Percentiles rank a stretch among this genome's conserved stretches.
phyloP scores from a whole-genome alignment of 2,329 filamentous ascomycete species.

The Arthrobotrys pseudoclavata region DNA sequence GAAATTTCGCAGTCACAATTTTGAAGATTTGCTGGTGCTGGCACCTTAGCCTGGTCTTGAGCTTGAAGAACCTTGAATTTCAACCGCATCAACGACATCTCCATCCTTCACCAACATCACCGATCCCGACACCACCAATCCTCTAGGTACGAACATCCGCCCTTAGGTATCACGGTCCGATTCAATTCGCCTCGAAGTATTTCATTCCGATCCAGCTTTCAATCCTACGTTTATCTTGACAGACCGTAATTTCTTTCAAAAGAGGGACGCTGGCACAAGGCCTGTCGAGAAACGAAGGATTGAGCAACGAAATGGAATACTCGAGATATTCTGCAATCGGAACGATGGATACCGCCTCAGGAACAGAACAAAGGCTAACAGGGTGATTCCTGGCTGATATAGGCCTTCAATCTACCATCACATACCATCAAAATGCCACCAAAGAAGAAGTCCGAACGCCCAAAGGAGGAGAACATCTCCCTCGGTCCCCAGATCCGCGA shows the following conservation, averaged over 20 bases:
- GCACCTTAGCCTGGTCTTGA: conserved; percentile 23
- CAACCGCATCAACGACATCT: conserved; percentile 51
- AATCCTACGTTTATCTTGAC: conserved; percentile 24
- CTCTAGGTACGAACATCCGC: conserved; percentile 51
- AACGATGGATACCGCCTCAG: conserved; percentile 10
- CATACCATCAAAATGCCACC: conserved; percentile 77
- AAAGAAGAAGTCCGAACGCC: conserved; percentile 85
- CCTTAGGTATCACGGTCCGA: conserved; percentile 1
- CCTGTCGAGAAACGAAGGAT: conserved; percentile 34
- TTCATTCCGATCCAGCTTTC: conserved; percentile 35
- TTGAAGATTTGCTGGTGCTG: conserved; percentile 56
- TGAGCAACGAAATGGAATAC: conserved; percentile 29
- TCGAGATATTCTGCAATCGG: conserved; percentile 20
- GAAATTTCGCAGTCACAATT: conserved; percentile 60
- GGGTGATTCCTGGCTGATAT: conserved; percentile 31
- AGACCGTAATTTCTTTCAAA: conserved; percentile 22
- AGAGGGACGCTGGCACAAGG: conserved; percentile 25
- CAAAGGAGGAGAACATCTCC: conserved; percentile 94
- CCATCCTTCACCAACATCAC: conserved; percentile 50
- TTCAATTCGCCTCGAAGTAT: conserved; percentile 14
- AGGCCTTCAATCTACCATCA: conserved; percentile 52
- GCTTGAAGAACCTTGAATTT: conserved; percentile 53
- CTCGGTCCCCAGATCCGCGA: conserved; percentile 96
- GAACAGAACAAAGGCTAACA: conserved; percentile 46
- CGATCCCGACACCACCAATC: conserved; percentile 46